Base-by-base conservation (phyloP, 495 filamentous ascomycete species). In the Amphirosellinia nigrospora region DNA sequence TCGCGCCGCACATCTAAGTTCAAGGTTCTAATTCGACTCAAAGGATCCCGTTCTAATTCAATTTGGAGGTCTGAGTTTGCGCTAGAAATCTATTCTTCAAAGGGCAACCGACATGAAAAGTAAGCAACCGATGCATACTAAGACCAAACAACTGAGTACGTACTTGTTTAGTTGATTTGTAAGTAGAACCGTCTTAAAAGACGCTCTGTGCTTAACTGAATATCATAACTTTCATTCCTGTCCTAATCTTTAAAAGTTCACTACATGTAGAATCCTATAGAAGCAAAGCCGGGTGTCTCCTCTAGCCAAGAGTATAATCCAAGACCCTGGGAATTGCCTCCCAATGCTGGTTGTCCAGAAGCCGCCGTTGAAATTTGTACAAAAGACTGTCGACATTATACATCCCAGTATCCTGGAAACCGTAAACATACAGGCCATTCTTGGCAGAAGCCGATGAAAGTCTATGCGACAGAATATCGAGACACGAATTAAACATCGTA, bases 221-320 rank as follows among this genome's bases (percentile, higher is more conserved):
- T 43, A 66, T 56, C 64, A 32, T 66, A 66, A 56, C 50, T 66
- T 23, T 56, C 64, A 41, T 66, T 30, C 23, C 64, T 21, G 36
- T 46, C 28, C 50, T 46, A 30, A 28, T 32, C 32, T 38, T n/a
- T 32, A 61, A 61, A 21, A 41, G 11, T 26, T 61, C 58, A 39
- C n/a, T 66, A 45, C 34, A 66, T 66, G 36, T 32, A 52, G 60
- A 60, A 68, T 34, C 19, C 66, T 48, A 38, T 48, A 28, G 3
- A n/a, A 28, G 36, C 59, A 43, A 66, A 48, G 16, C 72, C 41
- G 66, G 52, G 68, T 53, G 36, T 61, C 15, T 28, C 45, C 36
- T 66, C 66, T 64, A 77, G 41, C 69, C 73, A 67, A 53, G 61
- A 60, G 23, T 70, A 72, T 70, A 72, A 69, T 69, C 72, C 72